Evolutionary conservation across 768 basidiomycete genomes (phyloP).

Genomic region (Inosperma sp.): DNA sequence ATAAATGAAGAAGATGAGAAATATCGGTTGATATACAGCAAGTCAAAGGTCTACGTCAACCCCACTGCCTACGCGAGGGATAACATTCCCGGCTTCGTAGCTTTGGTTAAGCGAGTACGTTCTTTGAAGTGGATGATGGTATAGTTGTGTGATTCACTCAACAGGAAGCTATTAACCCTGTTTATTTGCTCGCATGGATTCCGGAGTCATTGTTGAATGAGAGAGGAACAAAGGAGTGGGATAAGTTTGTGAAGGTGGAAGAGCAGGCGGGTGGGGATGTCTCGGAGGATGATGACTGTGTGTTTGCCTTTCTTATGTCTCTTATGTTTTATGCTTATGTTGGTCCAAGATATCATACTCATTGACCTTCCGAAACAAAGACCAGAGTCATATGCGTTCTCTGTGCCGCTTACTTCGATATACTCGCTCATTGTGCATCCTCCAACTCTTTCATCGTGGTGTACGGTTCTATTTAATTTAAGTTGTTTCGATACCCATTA

Average conservation of each 20-base stretch:
- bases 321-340: not conserved
- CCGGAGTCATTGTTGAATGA: constrained; percentile 82
- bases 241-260: constrained; percentile 85
- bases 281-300: constrained; percentile 69
- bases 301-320: constrained; percentile 18
- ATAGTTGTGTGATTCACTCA: no score
- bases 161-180: constrained; percentile 72
- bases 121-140: no score
- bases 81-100: constrained; percentile 91
- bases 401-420: constrained; percentile 84
- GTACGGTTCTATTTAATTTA: constrained; percentile 38
- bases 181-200: constrained; percentile 88
- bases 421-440: constrained; percentile 86
- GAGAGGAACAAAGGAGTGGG: constrained; percentile 79
- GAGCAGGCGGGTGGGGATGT: constrained; percentile 46
- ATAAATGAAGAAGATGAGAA: constrained; percentile 48
- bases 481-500: constrained; percentile 12
- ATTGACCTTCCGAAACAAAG: constrained; percentile 80
- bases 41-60: constrained; percentile 93
- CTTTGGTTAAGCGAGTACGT: constrained; percentile 83
- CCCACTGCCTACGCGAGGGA: constrained; percentile 89
- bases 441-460: constrained; percentile 81
- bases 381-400: constrained; percentile 92
- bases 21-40: constrained; percentile 78
- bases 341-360: constrained; percentile 64